Evolutionary conservation across 495 filamentous ascomycete genomes (phyloP).

Genomic region (Hypomontagnella monticulosa): DNA sequence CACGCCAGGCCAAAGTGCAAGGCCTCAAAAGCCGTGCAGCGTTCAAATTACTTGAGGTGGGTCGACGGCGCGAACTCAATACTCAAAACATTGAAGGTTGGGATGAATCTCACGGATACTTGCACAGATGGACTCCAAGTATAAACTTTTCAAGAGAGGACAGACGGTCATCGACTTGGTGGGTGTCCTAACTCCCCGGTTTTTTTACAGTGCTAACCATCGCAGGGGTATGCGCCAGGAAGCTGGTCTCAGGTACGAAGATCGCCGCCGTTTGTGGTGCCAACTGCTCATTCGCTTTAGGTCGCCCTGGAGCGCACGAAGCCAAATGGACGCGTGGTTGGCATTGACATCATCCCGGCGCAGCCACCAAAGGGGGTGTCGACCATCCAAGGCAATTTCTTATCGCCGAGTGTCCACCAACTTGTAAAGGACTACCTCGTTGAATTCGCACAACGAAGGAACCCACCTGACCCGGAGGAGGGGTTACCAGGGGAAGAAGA

Average conservation of each 20-base stretch:
- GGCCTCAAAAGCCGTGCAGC: conserved; percentile 89
- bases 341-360: conserved; percentile 92
- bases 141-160: conserved; percentile 77
- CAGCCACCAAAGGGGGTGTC: conserved; percentile 89
- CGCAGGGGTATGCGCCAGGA: conserved; percentile 90
- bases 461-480: conserved; percentile 22
- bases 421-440: conserved; percentile 78
- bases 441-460: conserved; percentile 62
- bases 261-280: neutral
- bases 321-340: conserved; percentile 81
- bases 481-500: conserved; percentile 32
- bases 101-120: neutral
- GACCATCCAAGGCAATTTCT: conserved; percentile 93
- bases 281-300: conserved; percentile 49
- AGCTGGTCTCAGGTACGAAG: conserved; percentile 85
- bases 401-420: conserved; percentile 72
- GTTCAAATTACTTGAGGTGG: conserved; percentile 86
- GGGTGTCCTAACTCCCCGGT: conserved; percentile 34
- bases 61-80: conserved; percentile 2
- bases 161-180: conserved; percentile 92
- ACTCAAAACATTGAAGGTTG: neutral
- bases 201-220: conserved; percentile 15
- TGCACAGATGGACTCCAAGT: conserved; percentile 77
- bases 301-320: conserved; percentile 82
- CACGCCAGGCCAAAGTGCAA: conserved; percentile 74